phyloP scores from a whole-genome alignment of 2,329 filamentous ascomycete genomes.

The Samsoniella hepiali region DNA sequence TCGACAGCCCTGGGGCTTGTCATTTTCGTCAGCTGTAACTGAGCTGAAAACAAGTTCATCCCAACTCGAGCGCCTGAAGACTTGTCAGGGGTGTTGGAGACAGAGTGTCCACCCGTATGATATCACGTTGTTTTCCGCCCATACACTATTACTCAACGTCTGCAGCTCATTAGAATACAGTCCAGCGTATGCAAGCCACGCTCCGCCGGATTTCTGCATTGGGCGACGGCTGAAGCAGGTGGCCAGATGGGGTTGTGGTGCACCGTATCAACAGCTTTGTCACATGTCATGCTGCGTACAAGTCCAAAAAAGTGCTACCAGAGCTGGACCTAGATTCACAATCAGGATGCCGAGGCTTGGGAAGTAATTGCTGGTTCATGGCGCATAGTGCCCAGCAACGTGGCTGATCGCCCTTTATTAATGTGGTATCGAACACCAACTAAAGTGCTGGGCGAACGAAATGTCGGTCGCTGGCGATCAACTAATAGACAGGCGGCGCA shows the following conservation, averaged over 20 bases:
- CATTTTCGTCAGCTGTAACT: neutral
- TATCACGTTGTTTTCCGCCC: neutral
- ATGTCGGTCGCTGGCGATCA: neutral
- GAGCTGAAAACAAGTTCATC: neutral
- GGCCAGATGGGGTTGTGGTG: neutral
- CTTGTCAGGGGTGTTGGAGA: neutral
- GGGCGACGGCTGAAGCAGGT: neutral
- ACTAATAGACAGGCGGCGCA: neutral
- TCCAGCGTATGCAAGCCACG: neutral
- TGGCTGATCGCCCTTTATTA: neutral
- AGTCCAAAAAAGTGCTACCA: neutral
- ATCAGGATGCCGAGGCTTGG: conserved; percentile 7
- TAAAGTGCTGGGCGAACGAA: neutral
- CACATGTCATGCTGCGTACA: neutral
- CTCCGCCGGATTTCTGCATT: neutral
- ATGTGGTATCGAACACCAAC: neutral
- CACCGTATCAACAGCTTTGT: neutral
- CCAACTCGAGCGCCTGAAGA: neutral
- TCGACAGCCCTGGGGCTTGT: neutral
- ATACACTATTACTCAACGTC: neutral
- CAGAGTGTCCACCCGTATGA: neutral
- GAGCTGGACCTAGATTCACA: neutral
- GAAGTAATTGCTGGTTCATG: neutral
- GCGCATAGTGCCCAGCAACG: neutral
- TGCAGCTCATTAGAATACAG: too few relatives aligned